Conservation (phyloP, 139 green algal genomes). For the Chlorella sorokiniana region DNA sequence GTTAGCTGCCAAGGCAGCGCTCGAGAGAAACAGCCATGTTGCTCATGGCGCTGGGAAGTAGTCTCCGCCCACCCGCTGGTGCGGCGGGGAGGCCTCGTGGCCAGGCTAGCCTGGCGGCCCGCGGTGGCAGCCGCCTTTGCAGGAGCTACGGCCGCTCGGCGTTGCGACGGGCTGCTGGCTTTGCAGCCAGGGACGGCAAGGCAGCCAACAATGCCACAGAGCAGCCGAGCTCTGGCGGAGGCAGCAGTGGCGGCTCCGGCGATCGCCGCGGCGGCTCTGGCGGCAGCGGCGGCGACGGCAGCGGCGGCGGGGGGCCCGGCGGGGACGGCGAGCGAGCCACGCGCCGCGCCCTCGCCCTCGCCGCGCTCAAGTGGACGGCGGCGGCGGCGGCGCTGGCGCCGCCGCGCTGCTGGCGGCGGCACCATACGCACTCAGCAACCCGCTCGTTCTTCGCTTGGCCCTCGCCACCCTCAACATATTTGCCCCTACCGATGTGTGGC, state of each 20-base stretch:
- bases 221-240: neutral
- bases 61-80: too few species aligned
- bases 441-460: neutral
- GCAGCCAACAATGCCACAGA: neutral
- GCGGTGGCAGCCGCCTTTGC: too few species aligned
- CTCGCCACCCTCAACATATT: neutral
- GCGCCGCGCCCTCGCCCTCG: neutral
- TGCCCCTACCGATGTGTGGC: neutral
- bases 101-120: too few species aligned
- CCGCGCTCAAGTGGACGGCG: neutral
- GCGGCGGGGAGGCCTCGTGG: too few species aligned
- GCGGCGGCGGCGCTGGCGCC: too few species aligned
- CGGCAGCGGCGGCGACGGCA: neutral
- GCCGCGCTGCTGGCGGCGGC: neutral
- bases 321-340: neutral
- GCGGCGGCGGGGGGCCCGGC: neutral
- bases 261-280: neutral
- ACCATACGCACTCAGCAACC: constrained; percentile 2
- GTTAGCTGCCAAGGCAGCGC: too few species aligned
- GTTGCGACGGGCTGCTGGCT: too few species aligned
- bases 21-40: too few species aligned
- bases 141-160: too few species aligned
- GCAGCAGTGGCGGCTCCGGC: neutral
- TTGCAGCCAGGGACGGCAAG: neutral
- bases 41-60: too few species aligned